Evolutionary conservation across 2,329 filamentous ascomycete species (phyloP), one percentile per base, ranked within the genome.

Genomic region (Colletotrichum gloeosporioides): DNA sequence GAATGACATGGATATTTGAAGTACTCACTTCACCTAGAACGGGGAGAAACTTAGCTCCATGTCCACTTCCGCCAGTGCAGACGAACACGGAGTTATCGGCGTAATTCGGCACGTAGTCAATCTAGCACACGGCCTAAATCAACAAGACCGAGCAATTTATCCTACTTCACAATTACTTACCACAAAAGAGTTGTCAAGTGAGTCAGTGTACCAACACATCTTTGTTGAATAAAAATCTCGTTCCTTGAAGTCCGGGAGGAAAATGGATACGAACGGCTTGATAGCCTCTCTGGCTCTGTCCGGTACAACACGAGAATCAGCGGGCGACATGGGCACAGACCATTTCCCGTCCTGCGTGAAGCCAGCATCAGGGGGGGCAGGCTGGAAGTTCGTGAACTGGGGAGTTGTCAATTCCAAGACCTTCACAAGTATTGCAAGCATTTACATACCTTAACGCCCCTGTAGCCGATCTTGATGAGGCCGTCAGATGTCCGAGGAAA

Each of bases 201-300:
- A 91, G 78, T 92, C 91, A 0, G 86, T 90, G 78, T 92, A 92
- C 90, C 90, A 92, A 82, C 91, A 93, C 6, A 93, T 85, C 31
- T 89, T 85, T 0, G 80, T 87, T 85, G 71, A 89, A 77, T 29
- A 79, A 73, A 65, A 89, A 74, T 22, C 79, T 75, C 44, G 82
- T 25, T 77, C 69, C 1, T 76, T 78, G 8, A 89, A 80, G 65
- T 89, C 87, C 0, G 88, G 88, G 6, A 89, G 78, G 73, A 86
- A 85, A 8, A 83, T 81, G 18, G 82, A 80, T 1, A 87, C 74
- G 71, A 88, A 87, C 12, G 67, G 44, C 31, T 81, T 79, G 22
- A 83, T 80, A 6, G 78, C 80, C 12, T 79, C 65, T 78, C 70
- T 80, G 67, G 66, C 49, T 66, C 13, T 77, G 80, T 81, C 80